Base-by-base conservation (phyloP, 1,139 yeast genomes). In the Taphrina pruni region DNA sequence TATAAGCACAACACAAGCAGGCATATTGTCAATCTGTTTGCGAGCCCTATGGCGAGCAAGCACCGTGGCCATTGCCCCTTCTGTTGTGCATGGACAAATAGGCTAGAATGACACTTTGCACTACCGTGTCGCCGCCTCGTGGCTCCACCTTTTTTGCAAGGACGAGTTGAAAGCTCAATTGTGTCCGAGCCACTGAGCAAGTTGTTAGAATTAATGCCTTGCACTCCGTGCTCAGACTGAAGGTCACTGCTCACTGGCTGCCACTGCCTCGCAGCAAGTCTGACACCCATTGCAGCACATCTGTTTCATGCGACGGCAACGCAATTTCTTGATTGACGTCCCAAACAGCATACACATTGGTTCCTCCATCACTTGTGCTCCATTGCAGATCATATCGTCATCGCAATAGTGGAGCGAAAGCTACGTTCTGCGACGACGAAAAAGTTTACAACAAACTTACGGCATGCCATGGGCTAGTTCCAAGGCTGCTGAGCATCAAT, bases 401-500 rank as follows among this genome's bases (percentile, higher is more conserved):
- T 45, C 14, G 43, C 32, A 26, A 26, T 26, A 26, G 32, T 26
- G 32, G 4, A 26, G 32, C 32, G 32, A 26, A 26, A 26, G 32
- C 32, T 26, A 26, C 32, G 4, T 2, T 4, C 4, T 26, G 32
- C 32, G 32, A 26, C 32, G 32, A 26, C 4, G 32, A 26, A 26
- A 26, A 26, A 26, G 17, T 26, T 4, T 4, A 26, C 32, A 4
- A 26, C 4, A 26, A 26, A 26, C 32, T 26, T 26, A 26, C 32
- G 48, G 48, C 48, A 50, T 50, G 54, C 54, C 54, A 50, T 50
- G 54, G 54, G 48, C 48, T 45, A 12, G 12, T n/a, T 14, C 48
- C 8, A 45, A 45, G 48, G 48, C 48, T 45, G 48, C 20, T 45
- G 48, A 45, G 48, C 48, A 45, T 45, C 48, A 45, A n/a, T 12